These are phyloP conservation scores for Chlamydomonas incerta DNA, from an alignment of 139 green algal species.

Conservation along the genomic window DNA sequence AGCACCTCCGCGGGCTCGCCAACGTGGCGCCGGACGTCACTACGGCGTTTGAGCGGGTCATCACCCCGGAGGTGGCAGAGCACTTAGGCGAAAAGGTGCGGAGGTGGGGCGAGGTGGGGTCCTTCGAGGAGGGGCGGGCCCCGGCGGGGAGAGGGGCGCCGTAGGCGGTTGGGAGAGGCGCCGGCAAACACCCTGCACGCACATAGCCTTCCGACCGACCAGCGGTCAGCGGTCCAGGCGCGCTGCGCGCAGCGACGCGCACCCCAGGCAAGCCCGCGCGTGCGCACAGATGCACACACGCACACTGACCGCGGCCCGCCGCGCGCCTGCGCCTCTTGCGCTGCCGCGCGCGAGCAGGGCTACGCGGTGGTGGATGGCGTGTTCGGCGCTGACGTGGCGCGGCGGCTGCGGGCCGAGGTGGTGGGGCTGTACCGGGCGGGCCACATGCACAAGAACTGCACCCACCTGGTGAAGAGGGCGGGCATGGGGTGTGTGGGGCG, in stretches of 20 bases:
- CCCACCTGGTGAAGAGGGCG: conserved; percentile 76
- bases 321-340: background rate
- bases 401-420: conserved; percentile 55
- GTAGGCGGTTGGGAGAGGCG: too few species aligned
- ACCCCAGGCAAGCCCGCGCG: too few species aligned
- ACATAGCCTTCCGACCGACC: too few species aligned
- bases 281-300: too few species aligned
- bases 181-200: too few species aligned
- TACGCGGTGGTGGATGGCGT: conserved; percentile 70
- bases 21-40: background rate
- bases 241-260: too few species aligned
- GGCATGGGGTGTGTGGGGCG: too few species aligned
- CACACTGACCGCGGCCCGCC: background rate
- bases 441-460: conserved; percentile 75
- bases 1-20: too few species aligned
- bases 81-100: conserved; percentile 16
- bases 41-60: background rate
- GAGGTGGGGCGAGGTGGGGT: background rate
- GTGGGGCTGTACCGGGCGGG: conserved; percentile 27
- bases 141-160: too few species aligned
- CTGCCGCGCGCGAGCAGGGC: conserved; percentile 37
- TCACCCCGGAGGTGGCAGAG: conserved; percentile 27
- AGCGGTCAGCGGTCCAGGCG: too few species aligned
- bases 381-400: conserved; percentile 21
- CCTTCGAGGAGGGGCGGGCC: too few species aligned